Conservation (phyloP, 2,329 filamentous ascomycete species). For the Talaromyces sp. region DNA sequence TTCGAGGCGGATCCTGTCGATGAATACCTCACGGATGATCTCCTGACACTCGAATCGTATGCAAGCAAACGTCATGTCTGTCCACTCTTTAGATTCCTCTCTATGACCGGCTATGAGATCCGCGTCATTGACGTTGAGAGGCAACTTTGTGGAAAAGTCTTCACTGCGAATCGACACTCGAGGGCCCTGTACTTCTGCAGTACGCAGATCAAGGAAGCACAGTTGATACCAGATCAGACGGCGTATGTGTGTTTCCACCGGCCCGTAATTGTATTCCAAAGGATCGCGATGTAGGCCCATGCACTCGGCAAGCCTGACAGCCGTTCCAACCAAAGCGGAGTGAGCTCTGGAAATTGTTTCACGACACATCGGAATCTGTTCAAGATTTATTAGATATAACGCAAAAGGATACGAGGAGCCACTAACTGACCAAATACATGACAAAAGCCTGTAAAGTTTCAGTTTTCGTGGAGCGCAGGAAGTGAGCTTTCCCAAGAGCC, state of each 20-base stretch:
- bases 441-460: constrained; percentile 72
- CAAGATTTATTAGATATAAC: neutral
- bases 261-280: constrained; percentile 58
- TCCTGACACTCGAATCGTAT: constrained; percentile 70
- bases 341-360: constrained; percentile 68
- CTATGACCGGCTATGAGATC: constrained; percentile 47
- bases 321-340: constrained; percentile 65
- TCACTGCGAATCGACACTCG: constrained; percentile 65
- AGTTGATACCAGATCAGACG: constrained; percentile 73
- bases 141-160: constrained; percentile 69
- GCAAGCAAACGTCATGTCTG: constrained; percentile 61
- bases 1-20: constrained; percentile 63
- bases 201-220: constrained; percentile 69
- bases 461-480: constrained; percentile 65
- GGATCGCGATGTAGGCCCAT: constrained; percentile 72
- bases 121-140: constrained; percentile 64
- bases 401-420: neutral
- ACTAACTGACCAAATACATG: constrained; percentile 59
- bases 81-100: constrained; percentile 49
- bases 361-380: constrained; percentile 64
- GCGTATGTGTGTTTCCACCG: constrained; percentile 66
- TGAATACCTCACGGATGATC: constrained; percentile 65
- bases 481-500: constrained; percentile 63
- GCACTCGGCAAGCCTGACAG: constrained; percentile 68
- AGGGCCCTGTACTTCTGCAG: constrained; percentile 69